Conservation (phyloP, 257 asterid genomes). For the Przewalskia tangutica region DNA sequence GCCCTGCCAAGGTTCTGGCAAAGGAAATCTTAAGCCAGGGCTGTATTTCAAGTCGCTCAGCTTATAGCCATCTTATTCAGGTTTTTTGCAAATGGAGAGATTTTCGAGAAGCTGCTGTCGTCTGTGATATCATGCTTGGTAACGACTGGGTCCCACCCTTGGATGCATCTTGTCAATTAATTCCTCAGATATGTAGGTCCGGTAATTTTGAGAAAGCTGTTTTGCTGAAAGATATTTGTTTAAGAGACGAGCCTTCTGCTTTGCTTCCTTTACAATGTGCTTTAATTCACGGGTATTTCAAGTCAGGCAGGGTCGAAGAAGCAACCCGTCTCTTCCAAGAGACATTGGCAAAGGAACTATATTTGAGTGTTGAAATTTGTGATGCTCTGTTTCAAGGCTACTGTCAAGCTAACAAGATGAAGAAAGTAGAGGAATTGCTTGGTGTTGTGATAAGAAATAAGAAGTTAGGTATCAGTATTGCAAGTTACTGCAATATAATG, state of each 20-base stretch:
- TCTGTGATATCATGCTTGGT: constrained; percentile 36
- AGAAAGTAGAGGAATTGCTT: constrained; percentile 35
- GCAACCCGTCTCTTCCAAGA: constrained; percentile 41
- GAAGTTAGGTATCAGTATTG: constrained; percentile 30
- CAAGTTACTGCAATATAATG: constrained; percentile 48
- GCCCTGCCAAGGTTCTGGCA: constrained; percentile 30
- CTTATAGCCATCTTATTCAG: constrained; percentile 31
- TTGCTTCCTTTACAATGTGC: constrained; percentile 27
- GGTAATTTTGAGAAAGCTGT: constrained; percentile 41
- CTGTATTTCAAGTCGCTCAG: constrained; percentile 11
- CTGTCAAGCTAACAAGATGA: constrained; percentile 29
- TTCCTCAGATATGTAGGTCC: constrained; percentile 39
- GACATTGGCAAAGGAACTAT: constrained; percentile 18
- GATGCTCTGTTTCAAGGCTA: constrained; percentile 35
- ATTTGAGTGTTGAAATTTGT: constrained; percentile 24
- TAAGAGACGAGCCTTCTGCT: constrained; percentile 28
- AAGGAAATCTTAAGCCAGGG: constrained; percentile 33
- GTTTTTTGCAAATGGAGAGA: constrained; percentile 52
- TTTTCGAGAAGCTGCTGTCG: constrained; percentile 34
- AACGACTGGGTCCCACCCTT: constrained; percentile 31
- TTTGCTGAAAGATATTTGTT: constrained; percentile 30
- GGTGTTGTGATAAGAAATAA: constrained; percentile 39
- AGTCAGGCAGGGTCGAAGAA: constrained; percentile 29
- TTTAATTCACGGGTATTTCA: constrained; percentile 45
- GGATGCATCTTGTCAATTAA: constrained; percentile 32